phyloP scores from a whole-genome alignment of 805 yeast species.

The Starmerella sp. region DNA sequence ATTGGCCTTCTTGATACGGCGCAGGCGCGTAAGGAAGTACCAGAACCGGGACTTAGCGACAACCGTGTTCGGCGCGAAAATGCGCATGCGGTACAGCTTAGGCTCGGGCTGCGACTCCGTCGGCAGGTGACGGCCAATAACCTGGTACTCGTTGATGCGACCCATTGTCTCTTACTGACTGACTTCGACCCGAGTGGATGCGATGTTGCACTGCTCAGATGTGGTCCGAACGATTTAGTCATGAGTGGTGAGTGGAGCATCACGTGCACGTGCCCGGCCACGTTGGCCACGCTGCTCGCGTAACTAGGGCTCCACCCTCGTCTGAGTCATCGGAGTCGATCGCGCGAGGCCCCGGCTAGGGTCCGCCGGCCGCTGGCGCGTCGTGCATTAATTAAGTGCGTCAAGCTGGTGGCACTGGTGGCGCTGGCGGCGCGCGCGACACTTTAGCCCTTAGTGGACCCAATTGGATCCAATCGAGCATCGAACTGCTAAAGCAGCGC shows the following conservation, averaged over 20 bases:
- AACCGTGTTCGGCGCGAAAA: conserved; percentile 97
- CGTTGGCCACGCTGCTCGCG: background rate
- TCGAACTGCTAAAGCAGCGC: too few species aligned
- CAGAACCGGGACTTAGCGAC: conserved; percentile 99
- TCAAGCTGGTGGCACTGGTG: too few species aligned
- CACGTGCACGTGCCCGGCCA: background rate
- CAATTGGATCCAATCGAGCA: too few species aligned
- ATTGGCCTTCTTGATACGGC: conserved; percentile 99
- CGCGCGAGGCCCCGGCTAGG: too few species aligned
- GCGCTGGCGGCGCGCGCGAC: too few species aligned
- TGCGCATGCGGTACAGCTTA: conserved; percentile 99
- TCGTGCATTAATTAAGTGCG: too few species aligned
- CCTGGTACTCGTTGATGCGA: conserved; percentile 98
- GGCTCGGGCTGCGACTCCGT: conserved; percentile 99
- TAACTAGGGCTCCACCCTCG: conserved; percentile 1
- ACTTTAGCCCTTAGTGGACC: too few species aligned
- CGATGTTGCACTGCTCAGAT: conserved; percentile 6
- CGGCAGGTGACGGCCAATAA: conserved; percentile 99
- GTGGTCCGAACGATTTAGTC: conserved; percentile 3
- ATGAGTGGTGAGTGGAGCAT: conserved; percentile 3
- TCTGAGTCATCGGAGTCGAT: background rate
- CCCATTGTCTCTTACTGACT: conserved; percentile 41
- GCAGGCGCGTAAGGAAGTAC: conserved; percentile 98
- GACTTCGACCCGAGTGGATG: conserved; percentile 5
- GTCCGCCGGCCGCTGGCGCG: background rate